Evolutionary conservation across 305 asterid species (phyloP).

Genomic region (Ilex paraguariensis): DNA sequence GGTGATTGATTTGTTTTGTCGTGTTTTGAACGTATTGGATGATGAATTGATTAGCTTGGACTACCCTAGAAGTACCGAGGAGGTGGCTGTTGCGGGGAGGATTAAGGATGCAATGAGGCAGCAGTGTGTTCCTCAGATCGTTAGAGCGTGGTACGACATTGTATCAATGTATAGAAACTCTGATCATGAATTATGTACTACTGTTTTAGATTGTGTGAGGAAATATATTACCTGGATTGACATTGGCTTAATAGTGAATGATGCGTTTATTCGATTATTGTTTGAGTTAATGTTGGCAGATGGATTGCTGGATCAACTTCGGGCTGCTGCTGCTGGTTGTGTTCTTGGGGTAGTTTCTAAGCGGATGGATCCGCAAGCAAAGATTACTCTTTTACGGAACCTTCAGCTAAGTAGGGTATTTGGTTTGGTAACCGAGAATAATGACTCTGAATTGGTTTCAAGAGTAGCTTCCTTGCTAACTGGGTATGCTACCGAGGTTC

Average conservation of each 20-base stretch:
- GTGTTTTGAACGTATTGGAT: constrained; percentile 65
- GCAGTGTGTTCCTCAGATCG: constrained; percentile 84
- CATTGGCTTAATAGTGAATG: constrained; percentile 71
- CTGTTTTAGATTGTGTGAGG: constrained; percentile 61
- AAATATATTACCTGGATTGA: constrained; percentile 88
- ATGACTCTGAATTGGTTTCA: constrained; percentile 47
- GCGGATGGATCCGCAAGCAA: constrained; percentile 75
- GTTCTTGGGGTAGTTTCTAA: constrained; percentile 70
- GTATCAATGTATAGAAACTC: constrained; percentile 54
- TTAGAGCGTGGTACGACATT: constrained; percentile 69
- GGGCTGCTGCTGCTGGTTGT: constrained; percentile 73
- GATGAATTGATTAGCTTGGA: constrained; percentile 86
- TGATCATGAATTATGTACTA: constrained; percentile 60
- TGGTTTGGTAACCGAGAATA: constrained; percentile 52
- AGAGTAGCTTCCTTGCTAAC: constrained; percentile 61
- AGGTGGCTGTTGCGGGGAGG: constrained; percentile 55
- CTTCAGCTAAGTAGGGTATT: constrained; percentile 66
- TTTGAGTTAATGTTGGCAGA: constrained; percentile 71
- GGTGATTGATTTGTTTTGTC: constrained; percentile 86
- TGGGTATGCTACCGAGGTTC: constrained; percentile 66
- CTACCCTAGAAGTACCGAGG: constrained; percentile 64
- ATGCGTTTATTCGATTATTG: constrained; percentile 53
- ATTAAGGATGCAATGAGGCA: constrained; percentile 92
- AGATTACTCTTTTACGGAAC: constrained; percentile 61
- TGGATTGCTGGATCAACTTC: constrained; percentile 58